Conservation (phyloP, 768 basidiomycete species). For the Amanita phalloides region DNA sequence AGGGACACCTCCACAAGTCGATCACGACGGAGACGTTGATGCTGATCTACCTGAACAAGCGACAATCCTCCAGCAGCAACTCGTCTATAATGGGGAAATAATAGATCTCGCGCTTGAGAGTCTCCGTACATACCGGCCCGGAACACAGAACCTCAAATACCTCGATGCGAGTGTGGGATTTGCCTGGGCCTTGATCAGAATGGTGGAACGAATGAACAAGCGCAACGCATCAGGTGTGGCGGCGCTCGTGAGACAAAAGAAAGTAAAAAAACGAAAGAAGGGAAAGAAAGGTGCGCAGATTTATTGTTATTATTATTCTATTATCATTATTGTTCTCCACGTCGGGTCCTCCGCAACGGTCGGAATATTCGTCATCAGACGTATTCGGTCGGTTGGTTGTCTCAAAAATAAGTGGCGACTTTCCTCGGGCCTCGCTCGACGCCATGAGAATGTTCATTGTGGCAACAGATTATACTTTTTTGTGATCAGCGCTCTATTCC, state of each 20-base stretch:
- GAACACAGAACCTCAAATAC: constrained; percentile 69
- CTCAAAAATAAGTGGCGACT: not conserved
- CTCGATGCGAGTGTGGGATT: constrained; percentile 81
- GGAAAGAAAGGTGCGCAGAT: constrained; percentile 29
- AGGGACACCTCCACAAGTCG: not conserved
- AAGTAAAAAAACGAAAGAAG: constrained; percentile 31
- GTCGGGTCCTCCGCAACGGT: not conserved
- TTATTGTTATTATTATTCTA: no score
- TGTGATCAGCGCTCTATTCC: constrained; percentile 2
- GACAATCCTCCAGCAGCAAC: constrained; percentile 72
- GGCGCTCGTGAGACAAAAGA: constrained; percentile 68
- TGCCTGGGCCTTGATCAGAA: constrained; percentile 73
- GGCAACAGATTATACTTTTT: constrained; percentile 1
- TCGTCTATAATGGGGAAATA: constrained; percentile 93
- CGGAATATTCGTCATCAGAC: not conserved
- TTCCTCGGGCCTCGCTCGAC: constrained; percentile 1
- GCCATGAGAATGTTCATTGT: not conserved
- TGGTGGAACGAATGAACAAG: constrained; percentile 87
- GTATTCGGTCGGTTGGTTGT: not conserved
- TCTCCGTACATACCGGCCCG: constrained; percentile 68
- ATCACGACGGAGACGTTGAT: constrained; percentile 10
- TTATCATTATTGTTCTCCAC: not conserved
- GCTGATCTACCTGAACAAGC: constrained; percentile 59
- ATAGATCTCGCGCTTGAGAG: constrained; percentile 81
- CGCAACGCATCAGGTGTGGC: constrained; percentile 40